A percentile compares a stretch with the other conserved stretches of the same genome.
Evolutionary conservation across 2,329 filamentous ascomycete species (phyloP).

Genomic region (Pseudogymnoascus sp.): DNA sequence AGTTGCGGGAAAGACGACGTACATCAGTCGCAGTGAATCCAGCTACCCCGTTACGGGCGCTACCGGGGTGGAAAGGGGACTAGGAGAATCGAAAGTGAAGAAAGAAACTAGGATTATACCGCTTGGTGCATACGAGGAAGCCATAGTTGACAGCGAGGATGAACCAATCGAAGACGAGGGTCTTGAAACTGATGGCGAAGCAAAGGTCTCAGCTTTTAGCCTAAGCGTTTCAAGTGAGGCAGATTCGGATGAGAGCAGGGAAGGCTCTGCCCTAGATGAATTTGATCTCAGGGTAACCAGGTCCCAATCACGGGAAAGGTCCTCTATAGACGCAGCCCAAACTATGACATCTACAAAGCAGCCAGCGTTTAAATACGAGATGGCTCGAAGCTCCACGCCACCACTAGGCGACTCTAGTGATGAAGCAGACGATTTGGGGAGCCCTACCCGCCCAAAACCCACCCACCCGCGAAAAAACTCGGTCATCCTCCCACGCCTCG

Average conservation of each 20-base stretch:
- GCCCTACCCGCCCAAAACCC: neutral
- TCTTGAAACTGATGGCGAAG: neutral
- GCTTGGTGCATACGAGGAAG: neutral
- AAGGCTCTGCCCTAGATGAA: neutral
- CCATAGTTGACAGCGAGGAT: neutral
- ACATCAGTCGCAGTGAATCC: constrained; percentile 6
- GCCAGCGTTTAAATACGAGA: neutral
- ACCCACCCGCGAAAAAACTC: neutral
- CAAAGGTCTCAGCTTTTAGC: neutral
- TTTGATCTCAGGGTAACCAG: neutral
- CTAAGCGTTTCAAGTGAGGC: neutral
- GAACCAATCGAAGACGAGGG: neutral
- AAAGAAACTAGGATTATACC: neutral
- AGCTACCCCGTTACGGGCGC: neutral
- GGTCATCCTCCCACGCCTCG: neutral
- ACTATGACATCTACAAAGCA: neutral
- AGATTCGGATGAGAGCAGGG: neutral
- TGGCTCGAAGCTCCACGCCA: neutral
- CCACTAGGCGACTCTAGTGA: neutral
- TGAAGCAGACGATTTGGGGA: neutral
- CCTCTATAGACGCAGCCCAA: neutral
- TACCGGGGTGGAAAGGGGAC: neutral
- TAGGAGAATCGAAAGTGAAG: neutral
- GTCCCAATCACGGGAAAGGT: neutral
- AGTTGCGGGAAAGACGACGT: neutral